Percentiles rank a stretch among this genome's conserved stretches.
Evolutionary conservation across 2,329 filamentous ascomycete genomes (phyloP).

Genomic region (Sclerotinia glacialis): DNA sequence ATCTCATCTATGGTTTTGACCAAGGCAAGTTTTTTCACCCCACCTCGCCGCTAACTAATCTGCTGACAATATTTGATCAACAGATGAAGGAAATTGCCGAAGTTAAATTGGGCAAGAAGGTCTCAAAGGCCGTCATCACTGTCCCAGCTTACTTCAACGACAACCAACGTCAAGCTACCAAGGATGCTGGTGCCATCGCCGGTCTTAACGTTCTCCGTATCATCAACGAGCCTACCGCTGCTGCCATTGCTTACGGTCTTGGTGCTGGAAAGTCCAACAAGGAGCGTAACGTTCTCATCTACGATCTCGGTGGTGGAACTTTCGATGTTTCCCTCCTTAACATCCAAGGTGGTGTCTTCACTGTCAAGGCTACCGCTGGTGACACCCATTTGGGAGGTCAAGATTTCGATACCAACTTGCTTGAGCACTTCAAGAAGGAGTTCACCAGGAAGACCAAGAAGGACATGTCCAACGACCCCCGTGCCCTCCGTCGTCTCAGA

Average conservation of each 20-base stretch:
- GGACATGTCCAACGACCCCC: conserved; percentile 76
- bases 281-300: conserved; percentile 99
- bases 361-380: conserved; percentile 96
- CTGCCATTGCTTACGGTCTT: conserved; percentile 97
- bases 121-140: conserved; percentile 98
- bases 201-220: conserved; percentile 99
- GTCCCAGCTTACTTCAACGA: conserved; percentile 99
- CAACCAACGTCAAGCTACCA: conserved; percentile 99
- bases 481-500: conserved; percentile 91
- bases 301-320: conserved; percentile 99
- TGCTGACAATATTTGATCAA: conserved; percentile 25
- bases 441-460: conserved; percentile 80
- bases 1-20: conserved; percentile 98
- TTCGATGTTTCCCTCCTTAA: conserved; percentile 99
- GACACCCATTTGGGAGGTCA: conserved; percentile 95
- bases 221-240: conserved; percentile 99
- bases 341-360: conserved; percentile 99
- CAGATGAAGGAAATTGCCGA: conserved; percentile 99
- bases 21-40: conserved; percentile 64
- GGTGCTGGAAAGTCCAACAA: conserved; percentile 92
- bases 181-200: conserved; percentile 96
- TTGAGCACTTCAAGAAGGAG: conserved; percentile 96
- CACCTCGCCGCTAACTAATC: background rate
- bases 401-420: conserved; percentile 93
- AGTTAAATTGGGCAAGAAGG: conserved; percentile 97